Percentiles rank a stretch among this genome's conserved stretches.
Evolutionary conservation across 495 filamentous ascomycete species (phyloP).

Genomic region (Staphylotrichum longicolle): DNA sequence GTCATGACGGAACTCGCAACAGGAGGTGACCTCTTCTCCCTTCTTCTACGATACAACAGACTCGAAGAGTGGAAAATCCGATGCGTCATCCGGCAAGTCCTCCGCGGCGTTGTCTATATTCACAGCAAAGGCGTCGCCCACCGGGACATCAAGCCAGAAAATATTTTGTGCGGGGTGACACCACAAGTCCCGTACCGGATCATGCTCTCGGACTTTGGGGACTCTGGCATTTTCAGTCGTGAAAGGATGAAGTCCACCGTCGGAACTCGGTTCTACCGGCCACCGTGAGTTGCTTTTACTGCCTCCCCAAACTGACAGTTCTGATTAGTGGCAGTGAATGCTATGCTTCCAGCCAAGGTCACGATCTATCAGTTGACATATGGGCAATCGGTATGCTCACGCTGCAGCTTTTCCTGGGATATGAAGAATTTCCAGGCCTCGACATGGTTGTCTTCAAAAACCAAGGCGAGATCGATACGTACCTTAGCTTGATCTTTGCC

Average conservation of each 20-base stretch:
- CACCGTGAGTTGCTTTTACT: conserved; percentile 58
- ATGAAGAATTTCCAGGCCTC: conserved; percentile 17
- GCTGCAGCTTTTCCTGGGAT: conserved; percentile 28
- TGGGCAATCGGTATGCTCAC: conserved; percentile 49
- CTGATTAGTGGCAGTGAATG: conserved; percentile 24
- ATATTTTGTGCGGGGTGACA: conserved; percentile 74
- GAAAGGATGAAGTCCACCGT: conserved; percentile 59
- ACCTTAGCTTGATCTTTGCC: conserved; percentile 46
- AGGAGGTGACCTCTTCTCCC: conserved; percentile 61
- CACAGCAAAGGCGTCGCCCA: conserved; percentile 80
- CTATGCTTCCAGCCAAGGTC: conserved; percentile 19
- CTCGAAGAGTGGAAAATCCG: conserved; percentile 71
- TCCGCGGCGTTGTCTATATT: conserved; percentile 75
- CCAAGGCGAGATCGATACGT: conserved; percentile 19
- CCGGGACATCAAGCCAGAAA: conserved; percentile 94
- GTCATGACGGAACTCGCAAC: conserved; percentile 64
- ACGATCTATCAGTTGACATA: conserved; percentile 39
- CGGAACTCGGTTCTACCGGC: conserved; percentile 64
- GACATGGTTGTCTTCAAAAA: conserved; percentile 15
- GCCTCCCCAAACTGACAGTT: background rate
- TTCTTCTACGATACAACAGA: conserved; percentile 46
- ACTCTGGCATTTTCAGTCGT: conserved; percentile 46
- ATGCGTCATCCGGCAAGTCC: conserved; percentile 77
- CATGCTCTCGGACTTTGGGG: conserved; percentile 74
- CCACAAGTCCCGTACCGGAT: conserved; percentile 52